These are phyloP conservation scores for Ophiostoma tasmaniense DNA, from an alignment of 2,329 filamentous ascomycete genomes.

Conservation along the genomic window DNA sequence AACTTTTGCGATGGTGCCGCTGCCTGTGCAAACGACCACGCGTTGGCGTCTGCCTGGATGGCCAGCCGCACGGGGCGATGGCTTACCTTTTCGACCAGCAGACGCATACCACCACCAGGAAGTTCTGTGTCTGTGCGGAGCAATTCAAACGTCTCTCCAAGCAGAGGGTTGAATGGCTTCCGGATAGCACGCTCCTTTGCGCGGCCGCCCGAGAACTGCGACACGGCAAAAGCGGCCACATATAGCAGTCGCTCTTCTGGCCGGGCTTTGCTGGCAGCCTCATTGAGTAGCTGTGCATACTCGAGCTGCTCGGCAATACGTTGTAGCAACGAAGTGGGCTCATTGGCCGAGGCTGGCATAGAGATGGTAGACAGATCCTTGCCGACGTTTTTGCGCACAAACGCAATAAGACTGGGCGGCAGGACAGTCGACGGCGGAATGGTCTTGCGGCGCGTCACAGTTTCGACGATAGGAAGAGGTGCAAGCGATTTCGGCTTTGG, in stretches of 20 bases:
- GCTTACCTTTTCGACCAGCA: conserved; percentile 90
- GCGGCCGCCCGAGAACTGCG: conserved; percentile 70
- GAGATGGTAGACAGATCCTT: conserved; percentile 95
- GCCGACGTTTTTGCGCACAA: conserved; percentile 93
- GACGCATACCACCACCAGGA: conserved; percentile 66
- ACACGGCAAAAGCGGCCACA: conserved; percentile 84
- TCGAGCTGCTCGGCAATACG: conserved; percentile 84
- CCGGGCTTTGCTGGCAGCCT: conserved; percentile 55
- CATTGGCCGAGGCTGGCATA: conserved; percentile 95
- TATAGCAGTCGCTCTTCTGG: conserved; percentile 66
- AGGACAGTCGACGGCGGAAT: conserved; percentile 66
- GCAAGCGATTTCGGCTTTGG: conserved; percentile 63
- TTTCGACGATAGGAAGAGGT: conserved; percentile 64
- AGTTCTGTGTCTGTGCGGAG: conserved; percentile 71
- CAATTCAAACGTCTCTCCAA: conserved; percentile 92
- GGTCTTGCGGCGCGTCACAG: conserved; percentile 57
- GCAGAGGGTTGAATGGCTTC: conserved; percentile 94
- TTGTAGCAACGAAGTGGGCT: conserved; percentile 81
- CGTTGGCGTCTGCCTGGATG: conserved; percentile 78
- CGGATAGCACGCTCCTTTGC: conserved; percentile 86
- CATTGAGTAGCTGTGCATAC: conserved; percentile 76
- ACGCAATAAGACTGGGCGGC: conserved; percentile 86
- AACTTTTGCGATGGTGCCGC: conserved; percentile 92
- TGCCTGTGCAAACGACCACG: conserved; percentile 82
- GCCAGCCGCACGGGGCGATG: conserved; percentile 89